Percentiles rank a stretch among this genome's conserved stretches.
Conservation (phyloP, 768 basidiomycete genomes). For the Kwoniella mangroviensis region DNA sequence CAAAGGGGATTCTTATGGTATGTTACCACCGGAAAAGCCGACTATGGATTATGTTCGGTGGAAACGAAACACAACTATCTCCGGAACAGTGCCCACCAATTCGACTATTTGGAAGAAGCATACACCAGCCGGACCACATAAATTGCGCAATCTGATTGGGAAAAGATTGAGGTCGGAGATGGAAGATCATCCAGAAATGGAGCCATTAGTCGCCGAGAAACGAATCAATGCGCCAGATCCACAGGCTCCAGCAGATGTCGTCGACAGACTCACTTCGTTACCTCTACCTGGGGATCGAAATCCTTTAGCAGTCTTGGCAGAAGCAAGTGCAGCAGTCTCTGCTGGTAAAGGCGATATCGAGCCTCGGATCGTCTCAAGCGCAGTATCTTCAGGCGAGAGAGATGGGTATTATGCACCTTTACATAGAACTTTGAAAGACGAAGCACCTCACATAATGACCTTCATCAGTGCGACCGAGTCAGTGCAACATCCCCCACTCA, state of each 20-base stretch:
- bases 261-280: conserved; percentile 36
- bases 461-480: conserved; percentile 37
- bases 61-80: conserved; percentile 6
- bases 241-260: conserved; percentile 4
- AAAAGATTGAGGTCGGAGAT: background rate
- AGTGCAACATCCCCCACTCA: conserved; percentile 1
- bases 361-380: background rate
- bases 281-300: conserved; percentile 47
- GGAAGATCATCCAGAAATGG: background rate
- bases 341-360: background rate
- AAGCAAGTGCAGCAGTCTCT: conserved; percentile 25
- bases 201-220: background rate
- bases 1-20: conserved; percentile 8
- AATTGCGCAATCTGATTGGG: background rate
- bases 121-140: background rate
- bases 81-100: conserved; percentile 1
- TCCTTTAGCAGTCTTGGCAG: conserved; percentile 43
- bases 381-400: background rate
- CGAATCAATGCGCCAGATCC: background rate
- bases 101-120: conserved; percentile 4
- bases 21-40: conserved; percentile 17
- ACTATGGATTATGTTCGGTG: conserved; percentile 8
- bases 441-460: conserved; percentile 49
- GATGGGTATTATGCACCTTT: conserved; percentile 39
- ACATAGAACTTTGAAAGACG: conserved; percentile 31